phyloP scores from a whole-genome alignment of 1,139 yeast species.

The Hemisphaericaspora lyxosophila region DNA sequence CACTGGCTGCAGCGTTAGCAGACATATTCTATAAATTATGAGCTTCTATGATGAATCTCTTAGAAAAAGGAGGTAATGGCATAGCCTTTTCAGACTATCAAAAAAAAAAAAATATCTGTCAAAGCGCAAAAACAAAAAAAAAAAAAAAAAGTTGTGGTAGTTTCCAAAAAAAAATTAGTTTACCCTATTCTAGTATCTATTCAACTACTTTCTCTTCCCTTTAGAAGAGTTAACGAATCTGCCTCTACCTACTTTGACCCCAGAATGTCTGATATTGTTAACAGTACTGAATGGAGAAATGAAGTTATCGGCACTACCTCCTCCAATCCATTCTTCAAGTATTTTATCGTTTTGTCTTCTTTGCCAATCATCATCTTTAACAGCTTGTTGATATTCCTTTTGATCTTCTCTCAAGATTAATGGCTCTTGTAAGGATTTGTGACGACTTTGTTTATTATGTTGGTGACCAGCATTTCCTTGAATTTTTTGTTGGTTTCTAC shows the following conservation, averaged over 20 bases:
- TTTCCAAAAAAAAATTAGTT: background rate
- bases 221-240: conserved; percentile 69
- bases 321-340: conserved; percentile 87
- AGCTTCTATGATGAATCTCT: no score
- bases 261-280: conserved; percentile 60
- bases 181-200: background rate
- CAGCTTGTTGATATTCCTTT: conserved; percentile 84
- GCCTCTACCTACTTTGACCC: conserved; percentile 82
- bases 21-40: conserved; percentile 3
- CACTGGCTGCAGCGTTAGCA: conserved; percentile 22
- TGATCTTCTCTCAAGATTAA: conserved; percentile 84
- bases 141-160: background rate
- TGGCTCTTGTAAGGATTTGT: conserved; percentile 52
- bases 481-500: conserved; percentile 60
- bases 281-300: conserved; percentile 83
- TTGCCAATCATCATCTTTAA: conserved; percentile 87
- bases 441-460: conserved; percentile 61
- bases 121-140: no score
- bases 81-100: no score
- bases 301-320: conserved; percentile 88
- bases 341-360: conserved; percentile 82
- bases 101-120: no score
- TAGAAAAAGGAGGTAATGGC: no score
- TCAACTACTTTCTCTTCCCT: conserved; percentile 34
- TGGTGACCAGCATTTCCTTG: conserved; percentile 74